Conservation (phyloP, 169 alveolate genomes). For the Theileria luwenshuni region DNA sequence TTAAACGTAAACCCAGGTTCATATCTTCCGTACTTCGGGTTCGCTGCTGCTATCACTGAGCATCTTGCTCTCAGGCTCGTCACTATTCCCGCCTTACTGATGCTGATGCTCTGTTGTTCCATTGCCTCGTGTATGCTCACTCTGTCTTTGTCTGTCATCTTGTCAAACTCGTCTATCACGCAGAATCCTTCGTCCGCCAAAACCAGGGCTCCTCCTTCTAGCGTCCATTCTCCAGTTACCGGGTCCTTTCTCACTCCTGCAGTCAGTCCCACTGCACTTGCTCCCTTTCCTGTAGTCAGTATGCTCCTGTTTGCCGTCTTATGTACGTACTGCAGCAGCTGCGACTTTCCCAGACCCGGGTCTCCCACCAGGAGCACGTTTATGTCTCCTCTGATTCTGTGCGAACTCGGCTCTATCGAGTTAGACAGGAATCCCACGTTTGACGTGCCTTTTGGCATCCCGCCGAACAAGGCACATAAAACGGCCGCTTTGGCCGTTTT, state of each 20-base stretch:
- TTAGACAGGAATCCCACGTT: conserved; percentile 30
- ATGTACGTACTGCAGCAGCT: conserved; percentile 96
- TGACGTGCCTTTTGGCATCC: conserved; percentile 78
- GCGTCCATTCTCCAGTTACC: conserved; percentile 91
- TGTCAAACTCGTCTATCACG: conserved; percentile 99
- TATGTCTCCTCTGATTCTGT: conserved; percentile 96
- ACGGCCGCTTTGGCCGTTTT: conserved; percentile 90
- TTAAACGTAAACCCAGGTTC: conserved; percentile 94
- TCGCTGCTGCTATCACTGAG: conserved; percentile 99
- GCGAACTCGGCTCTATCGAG: conserved; percentile 77
- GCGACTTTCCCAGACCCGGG: conserved; percentile 99
- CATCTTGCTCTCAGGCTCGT: conserved; percentile 98
- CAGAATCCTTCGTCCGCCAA: conserved; percentile 99
- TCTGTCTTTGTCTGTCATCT: conserved; percentile 99
- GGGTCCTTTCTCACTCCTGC: conserved; percentile 97
- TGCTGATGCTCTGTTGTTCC: conserved; percentile 99
- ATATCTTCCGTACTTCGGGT: conserved; percentile 96
- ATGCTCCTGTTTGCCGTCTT: conserved; percentile 95
- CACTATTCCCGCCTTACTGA: conserved; percentile 98
- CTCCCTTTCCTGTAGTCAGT: conserved; percentile 99
- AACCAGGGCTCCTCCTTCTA: conserved; percentile 99
- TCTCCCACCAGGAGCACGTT: conserved; percentile 93
- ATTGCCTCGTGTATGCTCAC: conserved; percentile 99
- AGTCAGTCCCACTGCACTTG: conserved; percentile 99
- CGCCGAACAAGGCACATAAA: conserved; percentile 93